A percentile compares a stretch with the other conserved stretches of the same genome.
Evolutionary conservation across 139 green algal species (phyloP).

Genomic region (Zygnema cylindricum): DNA sequence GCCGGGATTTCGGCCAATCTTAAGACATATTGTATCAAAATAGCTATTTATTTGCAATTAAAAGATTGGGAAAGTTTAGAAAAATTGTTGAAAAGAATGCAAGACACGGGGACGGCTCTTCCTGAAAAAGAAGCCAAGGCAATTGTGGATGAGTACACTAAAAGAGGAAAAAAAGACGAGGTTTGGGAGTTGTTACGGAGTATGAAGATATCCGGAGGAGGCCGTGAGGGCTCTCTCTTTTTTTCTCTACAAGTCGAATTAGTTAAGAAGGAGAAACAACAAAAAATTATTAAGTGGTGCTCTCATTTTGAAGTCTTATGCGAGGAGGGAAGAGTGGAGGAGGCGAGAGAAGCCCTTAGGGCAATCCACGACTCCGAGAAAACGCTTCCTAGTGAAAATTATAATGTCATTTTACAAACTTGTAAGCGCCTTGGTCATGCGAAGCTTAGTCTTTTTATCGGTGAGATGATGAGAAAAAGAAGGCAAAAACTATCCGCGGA

Average conservation of each 20-base stretch:
- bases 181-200: neutral
- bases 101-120: neutral
- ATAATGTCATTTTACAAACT: neutral
- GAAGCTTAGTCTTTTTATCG: neutral
- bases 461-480: neutral
- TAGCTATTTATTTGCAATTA: neutral
- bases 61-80: neutral
- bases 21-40: neutral
- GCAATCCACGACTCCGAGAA: neutral
- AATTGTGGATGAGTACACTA: neutral
- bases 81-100: neutral
- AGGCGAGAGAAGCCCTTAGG: neutral
- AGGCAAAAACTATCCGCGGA: neutral
- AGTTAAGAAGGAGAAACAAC: neutral
- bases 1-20: neutral
- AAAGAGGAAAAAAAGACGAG: neutral
- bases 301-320: neutral
- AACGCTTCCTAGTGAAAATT: neutral
- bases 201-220: neutral
- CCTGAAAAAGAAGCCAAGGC: neutral
- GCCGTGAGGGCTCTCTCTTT: neutral
- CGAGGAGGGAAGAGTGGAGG: neutral
- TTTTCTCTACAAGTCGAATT: neutral
- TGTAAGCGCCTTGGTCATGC: neutral
- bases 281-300: neutral